A percentile compares a stretch with the other conserved stretches of the same genome.
These are phyloP conservation scores for Solanum sitiens DNA, from an alignment of 257 asterid species.

Conservation along the genomic window DNA sequence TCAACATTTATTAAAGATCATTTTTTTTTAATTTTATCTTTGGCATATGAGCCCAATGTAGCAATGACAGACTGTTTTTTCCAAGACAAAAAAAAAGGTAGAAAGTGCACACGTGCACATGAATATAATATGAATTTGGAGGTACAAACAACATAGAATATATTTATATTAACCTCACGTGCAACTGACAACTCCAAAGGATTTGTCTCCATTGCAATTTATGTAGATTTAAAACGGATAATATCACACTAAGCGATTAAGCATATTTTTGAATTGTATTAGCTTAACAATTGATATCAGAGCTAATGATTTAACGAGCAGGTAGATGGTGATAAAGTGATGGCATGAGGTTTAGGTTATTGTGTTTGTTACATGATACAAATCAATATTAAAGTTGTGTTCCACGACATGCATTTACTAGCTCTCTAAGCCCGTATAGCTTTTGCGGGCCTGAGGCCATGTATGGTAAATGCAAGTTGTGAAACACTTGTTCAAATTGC, in stretches of 20 bases:
- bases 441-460: too few species aligned
- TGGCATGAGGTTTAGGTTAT: not conserved
- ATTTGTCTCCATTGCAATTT: conserved; percentile 2
- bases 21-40: not conserved
- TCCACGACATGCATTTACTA: too few species aligned
- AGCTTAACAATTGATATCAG: not conserved
- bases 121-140: not conserved
- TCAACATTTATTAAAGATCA: not conserved
- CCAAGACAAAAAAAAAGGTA: not conserved
- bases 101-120: conserved; percentile 15
- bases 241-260: not conserved
- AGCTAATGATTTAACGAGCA: not conserved
- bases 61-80: not conserved
- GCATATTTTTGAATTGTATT: accelerated
- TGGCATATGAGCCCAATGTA: not conserved
- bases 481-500: too few species aligned
- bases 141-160: not conserved
- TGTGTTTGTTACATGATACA: not conserved
- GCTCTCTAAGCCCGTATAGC: too few species aligned
- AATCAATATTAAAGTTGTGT: not conserved
- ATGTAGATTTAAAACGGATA: not conserved
- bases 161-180: conserved; percentile 8
- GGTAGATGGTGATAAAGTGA: not conserved
- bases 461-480: too few species aligned
- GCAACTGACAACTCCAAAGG: conserved; percentile 7